These are phyloP conservation scores for Kwoniella shandongensis DNA, from an alignment of 768 basidiomycete species.

Conservation along the genomic window DNA sequence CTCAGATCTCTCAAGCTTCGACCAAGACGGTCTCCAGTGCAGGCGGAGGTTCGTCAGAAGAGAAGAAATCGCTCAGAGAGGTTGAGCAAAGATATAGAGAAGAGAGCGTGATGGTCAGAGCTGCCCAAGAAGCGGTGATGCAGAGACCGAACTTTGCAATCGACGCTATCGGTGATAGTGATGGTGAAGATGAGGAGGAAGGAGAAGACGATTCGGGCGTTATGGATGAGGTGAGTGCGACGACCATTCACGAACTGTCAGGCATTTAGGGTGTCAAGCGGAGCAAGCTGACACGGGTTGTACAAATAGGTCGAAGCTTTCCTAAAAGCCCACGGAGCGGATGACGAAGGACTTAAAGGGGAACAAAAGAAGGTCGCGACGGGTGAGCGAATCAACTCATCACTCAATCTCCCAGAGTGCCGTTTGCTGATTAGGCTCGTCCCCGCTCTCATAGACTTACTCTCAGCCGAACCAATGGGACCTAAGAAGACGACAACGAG, in stretches of 20 bases:
- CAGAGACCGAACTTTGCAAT: slow-evolving; percentile 95
- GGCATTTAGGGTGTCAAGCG: too few relatives aligned
- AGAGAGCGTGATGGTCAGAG: slow-evolving; percentile 64
- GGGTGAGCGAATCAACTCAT: slow-evolving; percentile 33
- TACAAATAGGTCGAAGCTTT: slow-evolving; percentile 76
- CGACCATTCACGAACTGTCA: too few relatives aligned
- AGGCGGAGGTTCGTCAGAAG: slow-evolving; percentile 43
- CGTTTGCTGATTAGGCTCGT: too few relatives aligned
- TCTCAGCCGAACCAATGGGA: slow-evolving; percentile 41
- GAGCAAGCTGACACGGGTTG: too few relatives aligned
- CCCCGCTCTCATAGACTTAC: slow-evolving; percentile 25
- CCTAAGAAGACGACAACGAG: neutral
- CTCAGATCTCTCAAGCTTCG: slow-evolving; percentile 21
- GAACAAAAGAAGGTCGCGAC: slow-evolving; percentile 52
- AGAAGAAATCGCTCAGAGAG: slow-evolving; percentile 58
- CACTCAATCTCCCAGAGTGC: too few relatives aligned
- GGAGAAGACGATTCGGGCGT: slow-evolving; percentile 69
- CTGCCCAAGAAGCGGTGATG: slow-evolving; percentile 79
- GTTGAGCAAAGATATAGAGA: slow-evolving; percentile 46
- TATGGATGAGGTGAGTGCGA: slow-evolving; percentile 77
- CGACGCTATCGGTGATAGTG: slow-evolving; percentile 85
- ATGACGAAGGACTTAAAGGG: slow-evolving; percentile 53
- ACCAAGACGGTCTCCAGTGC: slow-evolving; percentile 35
- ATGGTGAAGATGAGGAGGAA: slow-evolving; percentile 64
- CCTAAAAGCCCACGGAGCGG: slow-evolving; percentile 76